A percentile compares a stretch with the other conserved stretches of the same genome.
Conservation (phyloP, 208 protist genomes). For the Leishmania braziliensis region DNA sequence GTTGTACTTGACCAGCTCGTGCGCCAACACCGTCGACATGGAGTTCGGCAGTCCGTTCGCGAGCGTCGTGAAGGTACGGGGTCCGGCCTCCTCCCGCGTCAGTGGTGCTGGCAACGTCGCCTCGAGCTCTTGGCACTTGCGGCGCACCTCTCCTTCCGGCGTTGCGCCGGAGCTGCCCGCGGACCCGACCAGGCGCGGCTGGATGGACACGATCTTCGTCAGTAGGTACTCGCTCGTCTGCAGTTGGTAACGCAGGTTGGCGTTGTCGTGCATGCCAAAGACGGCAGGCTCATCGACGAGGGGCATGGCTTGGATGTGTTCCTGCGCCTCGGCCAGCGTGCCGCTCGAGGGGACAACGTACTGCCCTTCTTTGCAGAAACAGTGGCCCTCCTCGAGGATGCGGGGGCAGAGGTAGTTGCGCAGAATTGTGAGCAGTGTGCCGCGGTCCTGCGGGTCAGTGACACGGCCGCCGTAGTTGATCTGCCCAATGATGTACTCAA, state of each 20-base stretch:
- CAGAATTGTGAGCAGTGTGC: conserved; percentile 93
- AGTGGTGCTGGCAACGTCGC: conserved; percentile 68
- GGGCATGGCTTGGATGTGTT: conserved; percentile 90
- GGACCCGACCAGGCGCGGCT: conserved; percentile 78
- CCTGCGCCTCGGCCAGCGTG: conserved; percentile 63
- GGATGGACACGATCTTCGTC: conserved; percentile 90
- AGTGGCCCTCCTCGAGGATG: conserved; percentile 87
- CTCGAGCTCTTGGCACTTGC: conserved; percentile 93
- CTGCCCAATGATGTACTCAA: conserved; percentile 98
- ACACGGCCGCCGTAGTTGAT: conserved; percentile 99
- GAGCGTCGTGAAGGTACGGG: conserved; percentile 88
- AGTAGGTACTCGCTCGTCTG: conserved; percentile 94
- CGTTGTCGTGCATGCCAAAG: conserved; percentile 98
- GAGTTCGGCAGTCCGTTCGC: conserved; percentile 94
- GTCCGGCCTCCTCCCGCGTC: conserved; percentile 82
- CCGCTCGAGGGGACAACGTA: conserved; percentile 60
- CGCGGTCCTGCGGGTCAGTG: conserved; percentile 97
- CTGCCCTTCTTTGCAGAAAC: conserved; percentile 85
- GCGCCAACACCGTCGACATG: conserved; percentile 95
- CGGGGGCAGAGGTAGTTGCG: conserved; percentile 80
- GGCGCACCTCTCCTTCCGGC: conserved; percentile 92
- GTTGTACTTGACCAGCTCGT: conserved; percentile 98
- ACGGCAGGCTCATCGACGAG: conserved; percentile 93
- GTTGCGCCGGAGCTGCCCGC: conserved; percentile 31
- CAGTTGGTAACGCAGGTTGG: conserved; percentile 96